phyloP scores from a whole-genome alignment of 192 early-diverging fungal species.

The Rhizoclosmatium sp. region DNA sequence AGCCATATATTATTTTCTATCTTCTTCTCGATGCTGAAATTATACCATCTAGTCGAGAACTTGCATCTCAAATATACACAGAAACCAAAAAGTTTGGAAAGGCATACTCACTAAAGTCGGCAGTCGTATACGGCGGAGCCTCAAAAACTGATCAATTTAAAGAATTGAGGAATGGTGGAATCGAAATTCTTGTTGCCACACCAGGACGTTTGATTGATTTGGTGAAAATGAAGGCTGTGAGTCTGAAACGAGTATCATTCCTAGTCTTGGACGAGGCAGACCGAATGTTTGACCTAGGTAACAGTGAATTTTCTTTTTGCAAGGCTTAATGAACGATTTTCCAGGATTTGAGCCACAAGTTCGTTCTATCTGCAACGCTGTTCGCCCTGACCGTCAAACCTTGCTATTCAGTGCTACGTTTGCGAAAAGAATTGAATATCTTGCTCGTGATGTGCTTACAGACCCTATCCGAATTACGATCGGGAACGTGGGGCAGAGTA shows the following conservation, averaged over 20 bases:
- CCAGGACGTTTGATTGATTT: conserved; percentile 89
- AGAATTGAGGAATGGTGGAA: conserved; percentile 69
- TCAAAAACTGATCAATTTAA: conserved; percentile 87
- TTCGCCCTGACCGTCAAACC: conserved; percentile 84
- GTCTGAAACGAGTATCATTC: conserved; percentile 72
- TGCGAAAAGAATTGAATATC: conserved; percentile 69
- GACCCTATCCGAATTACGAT: conserved; percentile 80
- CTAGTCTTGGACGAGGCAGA: conserved; percentile 65
- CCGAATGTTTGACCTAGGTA: conserved; percentile 62
- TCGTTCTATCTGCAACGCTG: conserved; percentile 78
- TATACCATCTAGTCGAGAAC: conserved; percentile 56
- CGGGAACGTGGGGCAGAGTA: conserved; percentile 73
- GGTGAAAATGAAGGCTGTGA: conserved; percentile 87
- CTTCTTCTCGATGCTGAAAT: neutral
- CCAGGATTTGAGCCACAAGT: conserved; percentile 75
- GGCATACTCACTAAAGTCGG: conserved; percentile 69
- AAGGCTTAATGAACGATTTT: neutral
- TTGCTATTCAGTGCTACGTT: conserved; percentile 85
- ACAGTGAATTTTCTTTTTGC: neutral
- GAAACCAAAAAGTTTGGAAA: conserved; percentile 86
- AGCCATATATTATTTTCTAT: neutral
- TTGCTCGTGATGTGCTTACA: conserved; percentile 74
- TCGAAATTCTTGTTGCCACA: conserved; percentile 84
- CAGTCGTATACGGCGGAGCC: conserved; percentile 81
- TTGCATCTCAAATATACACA: conserved; percentile 80